phyloP scores from a whole-genome alignment of 106 monocot species.

The Platanthera guangdongensis region DNA sequence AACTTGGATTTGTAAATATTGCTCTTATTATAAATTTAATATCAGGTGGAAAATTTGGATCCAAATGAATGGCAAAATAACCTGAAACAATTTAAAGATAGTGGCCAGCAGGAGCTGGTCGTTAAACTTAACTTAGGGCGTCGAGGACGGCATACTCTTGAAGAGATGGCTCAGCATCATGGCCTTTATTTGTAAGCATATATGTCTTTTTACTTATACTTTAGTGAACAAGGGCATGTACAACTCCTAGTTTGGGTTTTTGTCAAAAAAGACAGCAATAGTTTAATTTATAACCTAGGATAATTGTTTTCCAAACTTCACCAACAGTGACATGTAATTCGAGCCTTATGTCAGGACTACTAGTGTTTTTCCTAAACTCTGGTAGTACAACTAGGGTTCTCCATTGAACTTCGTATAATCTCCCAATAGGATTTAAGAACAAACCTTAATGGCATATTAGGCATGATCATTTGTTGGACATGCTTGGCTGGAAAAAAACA shows the following conservation, averaged over 20 bases:
- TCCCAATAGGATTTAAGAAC: too few relatives aligned
- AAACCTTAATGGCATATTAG: too few relatives aligned
- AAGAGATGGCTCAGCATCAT: constrained; percentile 65
- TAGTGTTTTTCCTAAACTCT: too few relatives aligned
- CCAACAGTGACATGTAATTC: background rate
- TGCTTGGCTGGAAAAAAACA: too few relatives aligned
- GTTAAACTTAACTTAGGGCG: constrained; percentile 78
- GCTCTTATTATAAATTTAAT: background rate
- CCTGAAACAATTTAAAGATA: constrained; percentile 65
- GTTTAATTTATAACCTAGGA: too few relatives aligned
- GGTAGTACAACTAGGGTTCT: too few relatives aligned
- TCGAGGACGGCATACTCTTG: constrained; percentile 68
- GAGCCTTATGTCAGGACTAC: too few relatives aligned
- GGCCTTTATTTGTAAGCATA: constrained; percentile 81
- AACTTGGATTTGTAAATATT: background rate
- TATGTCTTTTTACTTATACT: constrained; percentile 1
- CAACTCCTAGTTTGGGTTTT: too few relatives aligned
- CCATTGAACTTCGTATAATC: too few relatives aligned
- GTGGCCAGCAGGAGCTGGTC: constrained; percentile 64
- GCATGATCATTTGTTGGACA: too few relatives aligned
- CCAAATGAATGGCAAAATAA: constrained; percentile 79
- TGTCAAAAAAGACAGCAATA: too few relatives aligned
- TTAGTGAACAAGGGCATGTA: background rate
- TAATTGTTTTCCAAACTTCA: too few relatives aligned
- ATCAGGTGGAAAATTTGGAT: constrained; percentile 86